These are phyloP conservation scores for Candida odintsovae DNA, from an alignment of 805 yeast genomes.

Conservation along the genomic window DNA sequence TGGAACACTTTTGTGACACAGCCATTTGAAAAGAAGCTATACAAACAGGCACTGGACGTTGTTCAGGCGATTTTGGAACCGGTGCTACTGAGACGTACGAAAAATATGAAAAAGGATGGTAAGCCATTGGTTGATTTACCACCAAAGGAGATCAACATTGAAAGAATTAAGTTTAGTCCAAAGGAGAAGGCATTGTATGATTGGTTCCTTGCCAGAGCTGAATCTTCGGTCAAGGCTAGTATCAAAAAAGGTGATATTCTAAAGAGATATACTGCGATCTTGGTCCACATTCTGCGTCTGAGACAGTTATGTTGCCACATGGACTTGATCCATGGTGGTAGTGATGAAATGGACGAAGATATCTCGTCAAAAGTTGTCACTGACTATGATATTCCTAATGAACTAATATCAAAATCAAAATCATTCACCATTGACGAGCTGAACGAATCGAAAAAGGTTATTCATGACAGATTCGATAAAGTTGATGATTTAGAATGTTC, in stretches of 20 bases:
- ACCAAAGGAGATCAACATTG: slow-evolving; percentile 62
- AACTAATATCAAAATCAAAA: slow-evolving; percentile 8
- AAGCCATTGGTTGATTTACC: slow-evolving; percentile 72
- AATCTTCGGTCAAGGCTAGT: slow-evolving; percentile 52
- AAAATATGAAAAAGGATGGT: slow-evolving; percentile 79
- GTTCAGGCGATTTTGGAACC: slow-evolving; percentile 87
- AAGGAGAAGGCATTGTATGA: slow-evolving; percentile 62
- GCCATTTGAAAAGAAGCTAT: slow-evolving; percentile 74
- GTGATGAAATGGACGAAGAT: slow-evolving; percentile 50
- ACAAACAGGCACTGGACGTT: slow-evolving; percentile 69
- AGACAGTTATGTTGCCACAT: slow-evolving; percentile 89
- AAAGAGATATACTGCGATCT: slow-evolving; percentile 68
- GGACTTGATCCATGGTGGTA: slow-evolving; percentile 48
- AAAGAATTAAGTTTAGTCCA: slow-evolving; percentile 59
- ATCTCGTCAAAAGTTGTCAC: slow-evolving; percentile 18
- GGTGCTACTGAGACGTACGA: slow-evolving; percentile 76
- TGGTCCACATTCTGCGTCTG: slow-evolving; percentile 76
- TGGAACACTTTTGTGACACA: slow-evolving; percentile 84
- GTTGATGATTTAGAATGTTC: slow-evolving; percentile 65
- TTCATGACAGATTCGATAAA: slow-evolving; percentile 27
- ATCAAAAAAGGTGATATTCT: slow-evolving; percentile 61
- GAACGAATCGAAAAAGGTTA: slow-evolving; percentile 14
- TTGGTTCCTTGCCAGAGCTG: slow-evolving; percentile 64
- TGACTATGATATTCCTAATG: slow-evolving; percentile 14
- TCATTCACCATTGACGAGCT: slow-evolving; percentile 13